A percentile compares a stretch with the other conserved stretches of the same genome.
phyloP scores from a whole-genome alignment of 1,139 yeast species.

The Arxiozyma slooffiae region DNA sequence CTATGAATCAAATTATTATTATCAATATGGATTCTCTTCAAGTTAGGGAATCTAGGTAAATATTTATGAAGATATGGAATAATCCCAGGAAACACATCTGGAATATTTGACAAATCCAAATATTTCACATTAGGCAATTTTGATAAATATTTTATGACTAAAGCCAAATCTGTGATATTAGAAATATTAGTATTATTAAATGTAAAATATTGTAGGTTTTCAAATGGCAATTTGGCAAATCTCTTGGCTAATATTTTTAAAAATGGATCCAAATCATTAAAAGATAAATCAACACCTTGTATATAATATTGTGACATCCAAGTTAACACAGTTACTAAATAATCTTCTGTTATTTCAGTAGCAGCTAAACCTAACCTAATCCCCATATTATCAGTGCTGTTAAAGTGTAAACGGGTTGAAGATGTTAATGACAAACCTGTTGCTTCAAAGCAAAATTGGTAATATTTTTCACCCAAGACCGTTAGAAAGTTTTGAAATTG shows the following conservation, averaged over 20 bases:
- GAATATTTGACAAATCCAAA: conserved; percentile 67
- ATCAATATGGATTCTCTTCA: conserved; percentile 72
- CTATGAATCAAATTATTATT: conserved; percentile 55
- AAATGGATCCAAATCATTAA: conserved; percentile 57
- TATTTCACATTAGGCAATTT: conserved; percentile 52
- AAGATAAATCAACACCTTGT: conserved; percentile 79
- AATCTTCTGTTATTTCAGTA: conserved; percentile 49
- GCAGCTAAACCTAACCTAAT: conserved; percentile 69
- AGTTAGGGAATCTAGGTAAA: conserved; percentile 54
- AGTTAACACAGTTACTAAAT: conserved; percentile 45
- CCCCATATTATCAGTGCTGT: background rate
- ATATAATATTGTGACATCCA: conserved; percentile 55
- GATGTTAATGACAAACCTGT: conserved; percentile 32
- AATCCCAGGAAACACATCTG: conserved; percentile 63
- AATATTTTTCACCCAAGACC: conserved; percentile 22
- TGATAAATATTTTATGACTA: conserved; percentile 43
- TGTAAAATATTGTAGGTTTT: conserved; percentile 46
- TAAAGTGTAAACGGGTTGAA: background rate
- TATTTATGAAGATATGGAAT: conserved; percentile 51
- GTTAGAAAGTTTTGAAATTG: conserved; percentile 44
- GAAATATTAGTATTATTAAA: conserved; percentile 57
- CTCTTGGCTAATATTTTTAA: conserved; percentile 34
- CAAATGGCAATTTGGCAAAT: conserved; percentile 19
- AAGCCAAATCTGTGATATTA: conserved; percentile 45
- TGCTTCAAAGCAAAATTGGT: conserved; percentile 7